Percentiles rank a stretch among this genome's conserved stretches.
These are phyloP conservation scores for Pseudogymnoascus sp. DNA, from an alignment of 2,329 filamentous ascomycete genomes.

Conservation along the genomic window DNA sequence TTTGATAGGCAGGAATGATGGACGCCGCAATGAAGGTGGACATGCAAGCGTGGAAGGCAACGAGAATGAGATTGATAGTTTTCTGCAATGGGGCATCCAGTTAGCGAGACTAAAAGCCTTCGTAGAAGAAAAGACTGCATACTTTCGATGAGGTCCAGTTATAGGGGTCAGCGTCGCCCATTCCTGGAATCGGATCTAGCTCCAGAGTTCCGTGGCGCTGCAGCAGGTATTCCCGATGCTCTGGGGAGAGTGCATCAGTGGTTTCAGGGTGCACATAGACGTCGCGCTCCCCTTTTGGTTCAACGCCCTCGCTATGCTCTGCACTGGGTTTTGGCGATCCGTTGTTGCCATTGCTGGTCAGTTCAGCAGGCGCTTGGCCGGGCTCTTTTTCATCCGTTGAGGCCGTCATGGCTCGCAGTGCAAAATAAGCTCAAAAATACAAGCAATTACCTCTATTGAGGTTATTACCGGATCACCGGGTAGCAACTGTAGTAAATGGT, in stretches of 20 bases:
- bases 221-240: conserved; percentile 42
- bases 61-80: conserved; percentile 38
- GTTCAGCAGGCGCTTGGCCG: background rate
- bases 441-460: background rate
- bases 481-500: background rate
- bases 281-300: background rate
- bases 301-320: background rate
- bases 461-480: background rate
- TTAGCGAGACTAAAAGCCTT: background rate
- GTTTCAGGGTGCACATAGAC: conserved; percentile 21
- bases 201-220: conserved; percentile 43
- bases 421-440: background rate
- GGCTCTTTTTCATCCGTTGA: background rate
- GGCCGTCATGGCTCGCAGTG: background rate
- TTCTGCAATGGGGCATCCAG: conserved; percentile 31
- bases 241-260: conserved; percentile 30
- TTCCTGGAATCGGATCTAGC: conserved; percentile 42
- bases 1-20: conserved; percentile 42
- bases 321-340: background rate
- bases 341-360: background rate
- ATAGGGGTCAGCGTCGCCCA: conserved; percentile 42
- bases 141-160: conserved; percentile 47
- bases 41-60: conserved; percentile 45
- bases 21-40: conserved; percentile 42
- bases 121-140: background rate